phyloP scores from a whole-genome alignment of 2,329 filamentous ascomycete species.

The Dothidotthia symphoricarpi region DNA sequence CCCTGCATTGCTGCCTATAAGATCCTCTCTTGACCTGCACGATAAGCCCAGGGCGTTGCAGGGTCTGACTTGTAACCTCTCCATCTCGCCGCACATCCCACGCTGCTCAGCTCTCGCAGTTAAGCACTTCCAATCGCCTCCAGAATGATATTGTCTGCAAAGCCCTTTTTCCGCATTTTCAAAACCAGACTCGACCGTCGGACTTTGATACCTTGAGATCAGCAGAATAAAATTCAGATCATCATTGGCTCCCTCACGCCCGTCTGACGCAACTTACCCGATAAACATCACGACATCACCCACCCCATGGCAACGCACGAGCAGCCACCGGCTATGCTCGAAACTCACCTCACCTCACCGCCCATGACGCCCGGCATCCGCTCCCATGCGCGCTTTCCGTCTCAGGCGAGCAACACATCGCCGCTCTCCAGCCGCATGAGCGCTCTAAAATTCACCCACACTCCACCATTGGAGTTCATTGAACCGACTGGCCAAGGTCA shows the following conservation, averaged over 20 bases:
- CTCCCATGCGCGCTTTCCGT: slow-evolving; percentile 29
- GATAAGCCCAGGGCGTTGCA: slow-evolving; percentile 42
- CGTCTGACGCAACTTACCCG: slow-evolving; percentile 34
- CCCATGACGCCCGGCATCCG: slow-evolving; percentile 38
- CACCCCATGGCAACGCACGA: slow-evolving; percentile 36
- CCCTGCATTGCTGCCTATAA: slow-evolving; percentile 44
- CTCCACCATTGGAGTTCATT: slow-evolving; percentile 41
- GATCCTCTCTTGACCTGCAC: slow-evolving; percentile 32
- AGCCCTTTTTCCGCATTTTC: slow-evolving; percentile 34
- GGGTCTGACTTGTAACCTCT: slow-evolving; percentile 41
- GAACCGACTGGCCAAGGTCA: slow-evolving; percentile 37
- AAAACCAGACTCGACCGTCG: slow-evolving; percentile 33
- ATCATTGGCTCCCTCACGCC: slow-evolving; percentile 26
- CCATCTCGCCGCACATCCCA: slow-evolving; percentile 34
- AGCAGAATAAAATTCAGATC: slow-evolving; percentile 14
- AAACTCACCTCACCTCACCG: slow-evolving; percentile 37
- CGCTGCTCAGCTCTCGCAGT: slow-evolving; percentile 34
- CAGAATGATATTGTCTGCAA: slow-evolving; percentile 45
- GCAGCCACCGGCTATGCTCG: slow-evolving; percentile 28
- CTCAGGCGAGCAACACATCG: slow-evolving; percentile 33
- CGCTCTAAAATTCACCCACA: slow-evolving; percentile 29
- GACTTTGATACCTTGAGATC: slow-evolving; percentile 36
- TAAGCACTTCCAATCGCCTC: slow-evolving; percentile 32
- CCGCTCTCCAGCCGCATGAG: slow-evolving; percentile 37
- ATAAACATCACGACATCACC: slow-evolving; percentile 24